Percentiles rank a stretch among this genome's conserved stretches.
Conservation (phyloP, 1,284 basidiomycete genomes). For the Ganoderma sinense region DNA sequence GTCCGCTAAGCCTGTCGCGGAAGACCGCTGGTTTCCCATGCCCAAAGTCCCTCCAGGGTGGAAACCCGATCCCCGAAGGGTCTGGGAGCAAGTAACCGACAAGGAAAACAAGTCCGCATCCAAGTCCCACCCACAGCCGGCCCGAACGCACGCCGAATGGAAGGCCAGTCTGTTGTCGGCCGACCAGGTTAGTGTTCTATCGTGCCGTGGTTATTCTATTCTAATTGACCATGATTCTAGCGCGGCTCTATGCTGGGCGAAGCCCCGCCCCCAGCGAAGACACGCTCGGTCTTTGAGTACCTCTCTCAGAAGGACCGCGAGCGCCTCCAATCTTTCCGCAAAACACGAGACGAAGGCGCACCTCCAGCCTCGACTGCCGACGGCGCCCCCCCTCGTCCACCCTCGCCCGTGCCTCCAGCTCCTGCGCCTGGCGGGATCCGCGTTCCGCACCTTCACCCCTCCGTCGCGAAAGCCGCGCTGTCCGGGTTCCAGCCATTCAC, state of each 20-base stretch:
- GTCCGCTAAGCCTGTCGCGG: conserved; percentile 70
- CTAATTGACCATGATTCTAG: conserved; percentile 46
- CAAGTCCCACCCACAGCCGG: conserved; percentile 14
- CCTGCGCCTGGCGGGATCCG: conserved; percentile 36
- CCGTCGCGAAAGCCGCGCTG: conserved; percentile 86
- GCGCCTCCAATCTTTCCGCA: conserved; percentile 74
- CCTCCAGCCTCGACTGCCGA: conserved; percentile 28
- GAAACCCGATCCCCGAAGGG: conserved; percentile 81
- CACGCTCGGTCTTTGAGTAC: conserved; percentile 91
- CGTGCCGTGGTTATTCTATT: conserved; percentile 11
- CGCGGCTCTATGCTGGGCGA: conserved; percentile 89
- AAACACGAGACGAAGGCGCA: conserved; percentile 34
- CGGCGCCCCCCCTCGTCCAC: conserved; percentile 31
- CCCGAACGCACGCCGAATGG: conserved; percentile 53
- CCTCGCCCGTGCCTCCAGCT: conserved; percentile 36
- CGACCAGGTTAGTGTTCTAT: conserved; percentile 59
- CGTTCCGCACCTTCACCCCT: conserved; percentile 74
- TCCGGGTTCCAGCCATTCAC: conserved; percentile 89
- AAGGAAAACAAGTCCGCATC: conserved; percentile 53
- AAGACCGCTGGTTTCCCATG: conserved; percentile 83
- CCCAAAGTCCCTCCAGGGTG: conserved; percentile 85
- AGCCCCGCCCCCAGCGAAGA: conserved; percentile 68
- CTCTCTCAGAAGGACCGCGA: conserved; percentile 92
- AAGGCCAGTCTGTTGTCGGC: conserved; percentile 64
- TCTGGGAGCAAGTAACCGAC: conserved; percentile 71